phyloP scores from a whole-genome alignment of 805 yeast genomes.

The Pichia eremophila region DNA sequence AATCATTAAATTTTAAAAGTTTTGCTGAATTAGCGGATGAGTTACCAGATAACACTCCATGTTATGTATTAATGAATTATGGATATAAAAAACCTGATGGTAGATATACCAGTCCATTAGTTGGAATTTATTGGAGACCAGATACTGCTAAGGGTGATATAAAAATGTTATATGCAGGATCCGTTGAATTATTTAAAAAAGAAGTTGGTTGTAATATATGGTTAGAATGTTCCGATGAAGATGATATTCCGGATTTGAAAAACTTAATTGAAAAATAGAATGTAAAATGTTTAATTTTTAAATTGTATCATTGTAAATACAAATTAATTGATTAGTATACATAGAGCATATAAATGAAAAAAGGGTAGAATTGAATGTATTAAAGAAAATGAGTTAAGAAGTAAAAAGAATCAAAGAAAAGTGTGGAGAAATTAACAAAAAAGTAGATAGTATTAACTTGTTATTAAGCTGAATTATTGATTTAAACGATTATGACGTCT shows the following conservation, averaged over 20 bases:
- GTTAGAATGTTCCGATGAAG: slow-evolving; percentile 56
- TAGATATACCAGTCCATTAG: slow-evolving; percentile 61
- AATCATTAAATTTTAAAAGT: slow-evolving; percentile 32
- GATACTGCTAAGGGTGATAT: slow-evolving; percentile 73
- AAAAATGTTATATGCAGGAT: slow-evolving; percentile 88
- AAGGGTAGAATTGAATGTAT: too few species aligned
- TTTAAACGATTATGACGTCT: slow-evolving; percentile 17
- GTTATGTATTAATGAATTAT: slow-evolving; percentile 67
- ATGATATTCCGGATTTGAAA: slow-evolving; percentile 56
- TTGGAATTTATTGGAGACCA: slow-evolving; percentile 82
- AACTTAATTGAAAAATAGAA: slow-evolving; percentile 20
- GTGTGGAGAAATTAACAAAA: background rate
- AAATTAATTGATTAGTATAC: too few species aligned
- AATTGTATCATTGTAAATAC: too few species aligned
- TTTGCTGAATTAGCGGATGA: slow-evolving; percentile 63
- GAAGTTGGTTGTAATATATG: slow-evolving; percentile 68
- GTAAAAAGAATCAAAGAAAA: background rate
- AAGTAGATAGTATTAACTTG: background rate
- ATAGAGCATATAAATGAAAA: too few species aligned
- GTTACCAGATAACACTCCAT: slow-evolving; percentile 73
- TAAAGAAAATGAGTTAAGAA: too few species aligned
- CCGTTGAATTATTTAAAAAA: slow-evolving; percentile 68
- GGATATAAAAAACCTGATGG: slow-evolving; percentile 65
- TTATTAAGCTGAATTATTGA: background rate
- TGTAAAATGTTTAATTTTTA: background rate